Evolutionary conservation across 441 rosid species (phyloP).

Genomic region (Francoa sonchifolia): DNA sequence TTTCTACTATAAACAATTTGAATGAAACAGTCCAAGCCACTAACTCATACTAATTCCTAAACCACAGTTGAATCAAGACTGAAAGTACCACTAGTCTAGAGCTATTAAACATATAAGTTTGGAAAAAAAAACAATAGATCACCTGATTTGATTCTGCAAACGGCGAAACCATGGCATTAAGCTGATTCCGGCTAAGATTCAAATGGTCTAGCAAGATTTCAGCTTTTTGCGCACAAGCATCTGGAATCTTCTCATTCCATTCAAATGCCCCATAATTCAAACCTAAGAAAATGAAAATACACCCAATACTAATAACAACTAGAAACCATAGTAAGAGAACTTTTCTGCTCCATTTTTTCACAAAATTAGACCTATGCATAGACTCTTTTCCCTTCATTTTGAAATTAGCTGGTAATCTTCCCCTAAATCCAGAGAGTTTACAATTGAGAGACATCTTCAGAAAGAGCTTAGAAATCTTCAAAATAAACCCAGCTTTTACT

Average conservation of each 20-base stretch:
- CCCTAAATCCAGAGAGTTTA: conserved; percentile 38
- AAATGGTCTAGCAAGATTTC: conserved; percentile 27
- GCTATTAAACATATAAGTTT: conserved; percentile 6
- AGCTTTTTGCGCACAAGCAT: conserved; percentile 28
- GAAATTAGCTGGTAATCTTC: conserved; percentile 26
- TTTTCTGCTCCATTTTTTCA: conserved; percentile 34
- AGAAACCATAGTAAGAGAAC: conserved; percentile 32
- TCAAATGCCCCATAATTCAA: conserved; percentile 14
- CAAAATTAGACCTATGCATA: conserved; percentile 23
- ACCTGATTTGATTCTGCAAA: conserved; percentile 75
- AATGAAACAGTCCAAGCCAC: conserved; percentile 5
- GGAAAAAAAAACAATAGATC: conserved; percentile 10
- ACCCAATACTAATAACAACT: conserved; percentile 20
- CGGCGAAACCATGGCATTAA: conserved; percentile 38
- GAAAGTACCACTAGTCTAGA: conserved; percentile 2
- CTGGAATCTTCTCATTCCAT: conserved; percentile 14
- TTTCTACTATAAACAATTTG: neutral
- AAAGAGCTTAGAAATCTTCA: conserved; percentile 25
- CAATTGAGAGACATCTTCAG: conserved; percentile 44
- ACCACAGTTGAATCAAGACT: conserved; percentile 2
- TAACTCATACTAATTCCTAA: conserved; percentile 6
- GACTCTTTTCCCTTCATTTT: conserved; percentile 37
- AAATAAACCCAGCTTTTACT: conserved; percentile 28
- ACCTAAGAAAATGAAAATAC: conserved; percentile 29
- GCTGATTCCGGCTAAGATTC: conserved; percentile 42